Conservation (phyloP, 2,329 filamentous ascomycete genomes). For the Alternaria panax region DNA sequence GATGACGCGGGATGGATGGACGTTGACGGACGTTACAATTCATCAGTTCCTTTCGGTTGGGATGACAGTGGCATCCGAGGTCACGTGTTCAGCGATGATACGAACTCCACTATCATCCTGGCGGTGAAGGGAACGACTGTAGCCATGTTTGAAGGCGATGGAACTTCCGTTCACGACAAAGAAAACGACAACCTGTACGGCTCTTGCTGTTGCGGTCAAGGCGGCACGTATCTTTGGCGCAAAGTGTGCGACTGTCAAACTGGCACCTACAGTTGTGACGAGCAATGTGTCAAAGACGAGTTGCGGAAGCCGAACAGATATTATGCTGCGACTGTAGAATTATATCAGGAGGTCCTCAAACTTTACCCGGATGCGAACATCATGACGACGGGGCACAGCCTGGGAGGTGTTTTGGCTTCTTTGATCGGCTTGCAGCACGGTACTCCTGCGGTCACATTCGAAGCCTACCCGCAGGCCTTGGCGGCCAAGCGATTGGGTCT, state of each 20-base stretch:
- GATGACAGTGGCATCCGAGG: conserved; percentile 48
- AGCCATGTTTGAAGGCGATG: conserved; percentile 47
- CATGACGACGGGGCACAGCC: conserved; percentile 46
- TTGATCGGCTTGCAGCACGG: conserved; percentile 45
- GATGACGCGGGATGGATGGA: conserved; percentile 47
- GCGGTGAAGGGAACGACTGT: conserved; percentile 47
- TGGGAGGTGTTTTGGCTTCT: conserved; percentile 47
- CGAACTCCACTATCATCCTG: conserved; percentile 44
- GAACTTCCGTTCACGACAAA: conserved; percentile 46
- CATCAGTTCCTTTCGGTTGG: conserved; percentile 47
- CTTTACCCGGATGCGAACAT: conserved; percentile 46
- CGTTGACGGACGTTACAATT: conserved; percentile 41
- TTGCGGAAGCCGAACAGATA: conserved; percentile 43
- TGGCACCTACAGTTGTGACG: conserved; percentile 45
- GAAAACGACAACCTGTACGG: conserved; percentile 49
- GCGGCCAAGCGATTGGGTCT: conserved; percentile 45
- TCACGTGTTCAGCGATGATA: conserved; percentile 46
- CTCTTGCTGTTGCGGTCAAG: conserved; percentile 48
- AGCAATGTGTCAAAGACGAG: conserved; percentile 44
- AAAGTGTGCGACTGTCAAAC: conserved; percentile 47
- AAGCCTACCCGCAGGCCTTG: conserved; percentile 47
- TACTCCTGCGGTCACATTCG: conserved; percentile 44
- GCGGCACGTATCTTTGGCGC: conserved; percentile 46
- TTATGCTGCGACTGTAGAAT: conserved; percentile 42
- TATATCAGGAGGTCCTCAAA: conserved; percentile 43